Evolutionary conservation across 2,329 filamentous ascomycete species (phyloP).

Genomic region (Tolypocladium tropicale): DNA sequence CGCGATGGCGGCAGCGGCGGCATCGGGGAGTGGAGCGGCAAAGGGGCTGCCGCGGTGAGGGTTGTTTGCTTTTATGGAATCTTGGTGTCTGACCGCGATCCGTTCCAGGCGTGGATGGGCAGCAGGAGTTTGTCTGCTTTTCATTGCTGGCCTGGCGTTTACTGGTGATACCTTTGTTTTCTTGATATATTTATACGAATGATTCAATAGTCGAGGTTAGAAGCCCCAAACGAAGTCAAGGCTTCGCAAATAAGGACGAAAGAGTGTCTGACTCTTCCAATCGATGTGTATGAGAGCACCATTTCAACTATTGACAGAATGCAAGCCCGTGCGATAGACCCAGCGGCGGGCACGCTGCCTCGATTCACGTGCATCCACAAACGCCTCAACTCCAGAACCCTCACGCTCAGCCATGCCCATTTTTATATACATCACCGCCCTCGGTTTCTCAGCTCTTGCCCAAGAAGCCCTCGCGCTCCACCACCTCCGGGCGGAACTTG

Average conservation of each 20-base stretch:
- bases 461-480: slow-evolving; percentile 81
- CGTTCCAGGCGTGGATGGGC: neutral
- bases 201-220: too few relatives aligned
- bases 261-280: neutral
- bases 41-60: slow-evolving; percentile 14
- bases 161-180: neutral
- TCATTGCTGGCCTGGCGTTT: neutral
- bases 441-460: slow-evolving; percentile 39
- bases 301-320: neutral
- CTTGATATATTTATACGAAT: neutral
- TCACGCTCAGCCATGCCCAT: neutral
- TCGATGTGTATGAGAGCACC: neutral
- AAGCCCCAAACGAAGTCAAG: too few relatives aligned
- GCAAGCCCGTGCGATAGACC: neutral
- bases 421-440: neutral
- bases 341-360: neutral
- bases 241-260: too few relatives aligned
- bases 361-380: neutral
- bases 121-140: neutral
- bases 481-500: slow-evolving; percentile 81
- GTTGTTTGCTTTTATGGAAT: neutral
- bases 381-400: neutral
- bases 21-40: slow-evolving; percentile 1
- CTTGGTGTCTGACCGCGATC: neutral
- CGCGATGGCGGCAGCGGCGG: slow-evolving; percentile 1